Evolutionary conservation across 495 filamentous ascomycete genomes (phyloP).

Genomic region (Xylaria longipes): DNA sequence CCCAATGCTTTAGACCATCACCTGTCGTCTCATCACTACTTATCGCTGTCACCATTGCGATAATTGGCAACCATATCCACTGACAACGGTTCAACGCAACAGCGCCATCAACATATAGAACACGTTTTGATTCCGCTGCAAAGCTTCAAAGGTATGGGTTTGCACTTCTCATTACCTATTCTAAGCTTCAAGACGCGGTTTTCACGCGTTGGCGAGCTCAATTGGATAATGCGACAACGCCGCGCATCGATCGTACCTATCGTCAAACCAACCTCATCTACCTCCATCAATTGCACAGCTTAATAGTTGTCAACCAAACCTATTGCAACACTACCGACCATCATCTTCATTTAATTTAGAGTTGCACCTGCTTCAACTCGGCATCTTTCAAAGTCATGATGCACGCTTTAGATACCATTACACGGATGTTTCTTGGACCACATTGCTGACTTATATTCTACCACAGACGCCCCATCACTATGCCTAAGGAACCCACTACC

Average conservation of each 20-base stretch:
- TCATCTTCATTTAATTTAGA: no score
- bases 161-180: conserved; percentile 29
- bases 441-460: conserved; percentile 7
- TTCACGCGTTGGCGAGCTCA: conserved; percentile 40
- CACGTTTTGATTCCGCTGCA: conserved; percentile 17
- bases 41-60: conserved; percentile 26
- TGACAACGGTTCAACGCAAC: conserved; percentile 34
- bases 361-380: neutral
- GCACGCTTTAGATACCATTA: neutral
- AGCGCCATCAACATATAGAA: conserved; percentile 38
- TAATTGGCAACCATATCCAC: conserved; percentile 30
- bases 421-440: neutral
- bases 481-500: conserved; percentile 56
- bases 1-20: neutral
- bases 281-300: neutral
- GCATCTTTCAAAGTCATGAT: neutral
- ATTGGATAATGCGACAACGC: conserved; percentile 45
- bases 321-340: neutral
- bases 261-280: neutral
- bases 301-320: neutral
- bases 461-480: conserved; percentile 31
- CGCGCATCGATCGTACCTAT: conserved; percentile 23
- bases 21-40: conserved; percentile 4
- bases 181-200: conserved; percentile 44
- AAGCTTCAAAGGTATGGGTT: conserved; percentile 43